Percentiles rank a stretch among this genome's conserved stretches.
These are phyloP conservation scores for Annulohypoxylon maeteangense DNA, from an alignment of 495 filamentous ascomycete species.

Conservation along the genomic window DNA sequence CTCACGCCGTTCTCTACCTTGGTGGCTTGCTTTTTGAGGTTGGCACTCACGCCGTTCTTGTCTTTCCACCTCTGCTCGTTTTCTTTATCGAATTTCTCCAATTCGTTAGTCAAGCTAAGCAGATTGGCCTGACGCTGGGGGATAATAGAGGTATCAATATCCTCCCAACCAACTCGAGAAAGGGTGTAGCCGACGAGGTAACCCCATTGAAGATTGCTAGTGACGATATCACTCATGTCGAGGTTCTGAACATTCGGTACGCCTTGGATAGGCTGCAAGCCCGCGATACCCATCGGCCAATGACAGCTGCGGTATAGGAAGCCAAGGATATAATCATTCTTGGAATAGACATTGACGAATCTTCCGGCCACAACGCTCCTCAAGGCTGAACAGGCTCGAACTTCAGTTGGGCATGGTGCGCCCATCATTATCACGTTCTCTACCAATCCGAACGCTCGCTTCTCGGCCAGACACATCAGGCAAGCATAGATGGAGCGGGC, in stretches of 20 bases:
- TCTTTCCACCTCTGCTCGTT: constrained; percentile 18
- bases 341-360: constrained; percentile 69
- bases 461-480: constrained; percentile 76
- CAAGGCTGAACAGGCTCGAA: constrained; percentile 63
- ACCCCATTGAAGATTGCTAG: constrained; percentile 65
- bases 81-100: constrained; percentile 44
- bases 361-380: constrained; percentile 65
- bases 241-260: constrained; percentile 67
- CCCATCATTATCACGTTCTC: constrained; percentile 89
- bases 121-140: constrained; percentile 52
- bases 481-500: constrained; percentile 89
- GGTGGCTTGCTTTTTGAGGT: constrained; percentile 13
- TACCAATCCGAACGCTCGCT: constrained; percentile 84
- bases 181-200: constrained; percentile 65
- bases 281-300: constrained; percentile 67
- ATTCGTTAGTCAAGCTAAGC: constrained; percentile 25
- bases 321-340: constrained; percentile 68
- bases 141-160: constrained; percentile 60
- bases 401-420: constrained; percentile 74
- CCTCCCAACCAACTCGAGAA: constrained; percentile 65
- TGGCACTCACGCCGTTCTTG: constrained; percentile 16
- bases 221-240: constrained; percentile 64
- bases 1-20: constrained; percentile 14
- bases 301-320: constrained; percentile 66
- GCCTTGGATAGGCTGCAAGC: constrained; percentile 63